Percentiles rank a stretch among this genome's conserved stretches.
These are phyloP conservation scores for Rhododendron kiyosumense DNA, from an alignment of 148 eudicot species.

Conservation along the genomic window DNA sequence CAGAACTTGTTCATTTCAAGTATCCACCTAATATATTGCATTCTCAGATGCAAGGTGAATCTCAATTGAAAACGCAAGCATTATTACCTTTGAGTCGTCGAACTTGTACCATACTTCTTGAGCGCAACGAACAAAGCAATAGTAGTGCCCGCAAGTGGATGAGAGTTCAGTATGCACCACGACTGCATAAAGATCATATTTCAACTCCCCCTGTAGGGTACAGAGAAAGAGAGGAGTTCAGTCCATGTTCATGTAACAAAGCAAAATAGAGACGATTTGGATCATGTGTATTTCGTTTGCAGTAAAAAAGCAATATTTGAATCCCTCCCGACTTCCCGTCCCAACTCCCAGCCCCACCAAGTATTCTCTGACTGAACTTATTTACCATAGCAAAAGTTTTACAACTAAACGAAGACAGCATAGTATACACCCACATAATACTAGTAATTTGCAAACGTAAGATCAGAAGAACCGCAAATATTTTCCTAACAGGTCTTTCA, in stretches of 20 bases:
- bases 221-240: constrained; percentile 5
- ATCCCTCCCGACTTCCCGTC: neutral
- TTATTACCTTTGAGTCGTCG: constrained; percentile 77
- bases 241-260: neutral
- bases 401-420: neutral
- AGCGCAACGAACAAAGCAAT: constrained; percentile 60
- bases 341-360: neutral
- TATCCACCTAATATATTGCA: constrained; percentile 3
- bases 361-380: neutral
- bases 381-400: neutral
- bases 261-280: neutral
- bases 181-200: constrained; percentile 68
- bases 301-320: neutral
- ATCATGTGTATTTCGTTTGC: neutral
- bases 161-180: constrained; percentile 71
- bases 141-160: constrained; percentile 82
- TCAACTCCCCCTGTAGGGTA: constrained; percentile 45
- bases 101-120: constrained; percentile 70
- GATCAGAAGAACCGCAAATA: neutral
- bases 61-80: neutral
- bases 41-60: neutral
- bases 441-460: neutral
- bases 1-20: neutral
- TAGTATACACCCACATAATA: neutral
- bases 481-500: neutral